Evolutionary conservation across 352 stramenopile species (phyloP).

Genomic region (Thalassiosira livingstoniorum): DNA sequence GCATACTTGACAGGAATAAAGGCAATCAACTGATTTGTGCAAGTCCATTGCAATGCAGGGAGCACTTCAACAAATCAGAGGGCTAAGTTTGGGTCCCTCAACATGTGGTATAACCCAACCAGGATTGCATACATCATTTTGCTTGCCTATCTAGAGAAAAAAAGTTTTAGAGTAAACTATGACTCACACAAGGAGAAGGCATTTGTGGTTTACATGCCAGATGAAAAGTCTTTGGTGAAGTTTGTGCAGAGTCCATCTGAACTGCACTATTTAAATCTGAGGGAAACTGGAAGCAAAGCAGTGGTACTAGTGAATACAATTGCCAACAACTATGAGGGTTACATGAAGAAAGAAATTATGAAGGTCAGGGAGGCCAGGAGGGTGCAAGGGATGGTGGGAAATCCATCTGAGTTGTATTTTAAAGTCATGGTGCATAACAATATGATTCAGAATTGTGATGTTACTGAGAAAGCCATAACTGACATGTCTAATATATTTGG

Average conservation of each 20-base stretch:
- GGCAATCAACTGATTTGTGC: background rate
- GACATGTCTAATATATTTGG: constrained; percentile 62
- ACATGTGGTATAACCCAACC: background rate
- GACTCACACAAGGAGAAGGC: background rate
- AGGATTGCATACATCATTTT: background rate
- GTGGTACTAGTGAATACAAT: background rate
- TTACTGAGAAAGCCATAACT: constrained; percentile 34
- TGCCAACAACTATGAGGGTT: constrained; percentile 40
- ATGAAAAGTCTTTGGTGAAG: background rate
- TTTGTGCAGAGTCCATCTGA: background rate
- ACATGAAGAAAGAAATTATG: constrained; percentile 19
- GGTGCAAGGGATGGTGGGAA: constrained; percentile 25
- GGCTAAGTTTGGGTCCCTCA: background rate
- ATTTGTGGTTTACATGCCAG: background rate
- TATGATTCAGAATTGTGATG: constrained; percentile 44
- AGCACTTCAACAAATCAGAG: background rate
- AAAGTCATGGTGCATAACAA: constrained; percentile 39
- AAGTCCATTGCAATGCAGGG: background rate
- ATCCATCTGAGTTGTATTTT: constrained; percentile 29
- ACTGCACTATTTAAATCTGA: background rate
- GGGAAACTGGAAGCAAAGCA: background rate
- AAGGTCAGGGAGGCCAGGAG: constrained; percentile 6
- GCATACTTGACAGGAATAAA: background rate
- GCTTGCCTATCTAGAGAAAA: background rate
- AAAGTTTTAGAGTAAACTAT: background rate